These are phyloP conservation scores for Pleoardoris graminearum DNA, from an alignment of 2,329 filamentous ascomycete species.

Conservation along the genomic window DNA sequence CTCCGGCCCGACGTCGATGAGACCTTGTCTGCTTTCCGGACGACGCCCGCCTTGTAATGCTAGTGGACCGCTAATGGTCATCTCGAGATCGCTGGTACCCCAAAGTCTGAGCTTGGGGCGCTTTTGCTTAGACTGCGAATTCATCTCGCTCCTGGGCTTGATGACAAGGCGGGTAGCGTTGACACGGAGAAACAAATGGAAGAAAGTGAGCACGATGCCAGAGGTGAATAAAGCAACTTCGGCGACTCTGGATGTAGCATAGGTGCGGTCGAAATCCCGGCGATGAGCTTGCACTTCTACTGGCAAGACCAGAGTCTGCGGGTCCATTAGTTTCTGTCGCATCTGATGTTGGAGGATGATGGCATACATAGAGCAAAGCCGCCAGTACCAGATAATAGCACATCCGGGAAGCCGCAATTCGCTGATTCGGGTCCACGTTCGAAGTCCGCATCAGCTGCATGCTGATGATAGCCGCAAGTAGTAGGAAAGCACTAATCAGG, in stretches of 20 bases:
- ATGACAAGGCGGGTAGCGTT: constrained; percentile 62
- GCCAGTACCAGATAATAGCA: constrained; percentile 67
- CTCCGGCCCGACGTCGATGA: constrained; percentile 43
- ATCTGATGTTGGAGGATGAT: constrained; percentile 46
- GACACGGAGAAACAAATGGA: constrained; percentile 69
- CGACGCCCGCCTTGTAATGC: constrained; percentile 37
- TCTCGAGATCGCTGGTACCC: constrained; percentile 48
- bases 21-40: constrained; percentile 40
- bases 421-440: constrained; percentile 61
- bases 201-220: constrained; percentile 65
- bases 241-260: constrained; percentile 64
- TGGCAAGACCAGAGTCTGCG: constrained; percentile 62
- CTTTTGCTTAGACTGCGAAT: constrained; percentile 46
- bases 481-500: constrained; percentile 56
- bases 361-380: constrained; percentile 54
- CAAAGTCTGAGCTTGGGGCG: constrained; percentile 55
- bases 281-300: constrained; percentile 62
- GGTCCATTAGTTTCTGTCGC: constrained; percentile 4
- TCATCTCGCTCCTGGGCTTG: constrained; percentile 53
- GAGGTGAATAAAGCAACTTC: constrained; percentile 68
- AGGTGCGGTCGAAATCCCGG: constrained; percentile 46
- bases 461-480: constrained; percentile 60
- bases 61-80: constrained; percentile 47
- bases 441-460: constrained; percentile 59
- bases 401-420: constrained; percentile 69